A percentile compares a stretch with the other conserved stretches of the same genome.
phyloP scores from a whole-genome alignment of 805 yeast genomes.

The Nakazawaea pomicola region DNA sequence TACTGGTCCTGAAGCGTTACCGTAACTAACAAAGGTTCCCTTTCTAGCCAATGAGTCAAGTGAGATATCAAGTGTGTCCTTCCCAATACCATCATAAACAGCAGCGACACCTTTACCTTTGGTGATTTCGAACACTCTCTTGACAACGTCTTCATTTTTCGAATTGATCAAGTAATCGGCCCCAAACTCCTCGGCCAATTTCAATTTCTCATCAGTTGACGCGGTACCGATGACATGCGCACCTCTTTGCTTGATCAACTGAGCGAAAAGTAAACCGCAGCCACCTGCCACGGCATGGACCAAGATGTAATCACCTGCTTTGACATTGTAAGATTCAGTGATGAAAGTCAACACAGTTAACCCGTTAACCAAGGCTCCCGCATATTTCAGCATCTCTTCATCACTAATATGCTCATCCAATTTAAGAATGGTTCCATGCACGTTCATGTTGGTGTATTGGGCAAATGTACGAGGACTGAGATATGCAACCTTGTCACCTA shows the following conservation, averaged over 20 bases:
- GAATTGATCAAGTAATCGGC: conserved; percentile 68
- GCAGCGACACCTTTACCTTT: conserved; percentile 63
- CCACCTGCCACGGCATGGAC: conserved; percentile 97
- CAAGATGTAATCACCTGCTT: conserved; percentile 66
- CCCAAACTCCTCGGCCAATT: conserved; percentile 62
- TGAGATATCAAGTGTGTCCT: conserved; percentile 67
- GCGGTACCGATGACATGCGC: conserved; percentile 85
- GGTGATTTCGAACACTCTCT: conserved; percentile 54
- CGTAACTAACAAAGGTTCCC: conserved; percentile 74
- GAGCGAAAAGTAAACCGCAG: conserved; percentile 70
- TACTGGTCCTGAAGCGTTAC: conserved; percentile 83
- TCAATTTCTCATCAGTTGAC: conserved; percentile 68
- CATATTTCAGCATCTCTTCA: conserved; percentile 47
- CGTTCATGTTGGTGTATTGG: conserved; percentile 54
- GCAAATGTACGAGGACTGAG: conserved; percentile 55
- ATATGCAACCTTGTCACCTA: conserved; percentile 73
- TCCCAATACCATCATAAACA: conserved; percentile 72
- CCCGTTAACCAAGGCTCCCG: conserved; percentile 64
- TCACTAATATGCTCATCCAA: conserved; percentile 45
- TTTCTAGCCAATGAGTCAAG: conserved; percentile 55
- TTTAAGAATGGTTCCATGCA: conserved; percentile 37
- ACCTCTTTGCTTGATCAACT: conserved; percentile 57
- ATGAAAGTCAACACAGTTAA: conserved; percentile 74
- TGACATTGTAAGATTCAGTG: conserved; percentile 58
- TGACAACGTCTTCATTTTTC: conserved; percentile 49